Evolutionary conservation across 2,329 filamentous ascomycete genomes (phyloP).

Genomic region (Fusarium graminum): DNA sequence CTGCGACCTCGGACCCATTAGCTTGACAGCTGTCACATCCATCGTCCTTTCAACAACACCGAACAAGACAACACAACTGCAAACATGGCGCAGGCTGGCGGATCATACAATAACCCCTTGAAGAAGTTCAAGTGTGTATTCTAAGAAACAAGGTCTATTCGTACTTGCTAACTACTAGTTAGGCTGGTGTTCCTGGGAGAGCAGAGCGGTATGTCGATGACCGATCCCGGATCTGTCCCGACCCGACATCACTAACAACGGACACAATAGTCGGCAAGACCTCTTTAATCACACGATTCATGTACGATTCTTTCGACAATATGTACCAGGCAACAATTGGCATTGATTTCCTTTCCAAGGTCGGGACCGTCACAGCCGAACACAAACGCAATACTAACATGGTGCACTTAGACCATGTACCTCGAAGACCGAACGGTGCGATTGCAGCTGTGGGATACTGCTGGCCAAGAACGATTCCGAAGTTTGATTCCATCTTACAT

Average conservation of each 20-base stretch:
- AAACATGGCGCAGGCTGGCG: conserved; percentile 84
- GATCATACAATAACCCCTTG: conserved; percentile 97
- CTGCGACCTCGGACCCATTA: conserved; percentile 27
- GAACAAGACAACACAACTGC: conserved; percentile 42
- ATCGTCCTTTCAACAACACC: conserved; percentile 29
- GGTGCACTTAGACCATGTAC: conserved; percentile 83
- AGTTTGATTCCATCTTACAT: conserved; percentile 98
- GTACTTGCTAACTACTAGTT: conserved; percentile 45
- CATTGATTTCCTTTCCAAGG: conserved; percentile 99
- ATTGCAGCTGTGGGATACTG: conserved; percentile 98
- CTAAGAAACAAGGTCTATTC: background rate
- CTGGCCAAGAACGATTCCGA: conserved; percentile 96
- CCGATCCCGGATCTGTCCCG: conserved; percentile 37
- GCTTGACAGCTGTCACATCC: conserved; percentile 47
- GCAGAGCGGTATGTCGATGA: conserved; percentile 84
- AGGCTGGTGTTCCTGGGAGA: conserved; percentile 98
- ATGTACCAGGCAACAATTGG: conserved; percentile 99
- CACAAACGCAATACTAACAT: conserved; percentile 37
- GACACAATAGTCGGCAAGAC: conserved; percentile 87
- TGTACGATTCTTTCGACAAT: conserved; percentile 99
- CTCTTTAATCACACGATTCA: conserved; percentile 97
- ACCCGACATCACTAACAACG: conserved; percentile 45
- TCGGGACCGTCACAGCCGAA: conserved; percentile 54
- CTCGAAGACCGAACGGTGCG: conserved; percentile 98
- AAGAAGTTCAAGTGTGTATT: conserved; percentile 97